Evolutionary conservation across 1,284 basidiomycete genomes (phyloP).

Genomic region (Puccinia horiana): DNA sequence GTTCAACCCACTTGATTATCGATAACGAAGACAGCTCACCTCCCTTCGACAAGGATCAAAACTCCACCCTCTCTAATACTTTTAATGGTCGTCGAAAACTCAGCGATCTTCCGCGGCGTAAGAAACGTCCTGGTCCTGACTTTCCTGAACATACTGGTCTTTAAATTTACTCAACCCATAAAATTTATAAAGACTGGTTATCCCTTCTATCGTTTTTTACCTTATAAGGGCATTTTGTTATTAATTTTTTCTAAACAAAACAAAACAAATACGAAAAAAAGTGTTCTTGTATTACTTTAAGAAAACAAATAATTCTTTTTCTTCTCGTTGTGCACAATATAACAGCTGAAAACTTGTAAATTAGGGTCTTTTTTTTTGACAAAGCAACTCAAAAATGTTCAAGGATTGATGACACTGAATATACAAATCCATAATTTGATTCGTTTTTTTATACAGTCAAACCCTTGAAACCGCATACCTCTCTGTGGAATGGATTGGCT

Average conservation of each 20-base stretch:
- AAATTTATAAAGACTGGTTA: neutral
- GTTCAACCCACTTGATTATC: neutral
- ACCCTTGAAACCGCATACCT: too few species aligned
- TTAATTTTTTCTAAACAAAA: neutral
- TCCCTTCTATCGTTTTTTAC: neutral
- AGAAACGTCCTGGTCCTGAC: conserved; percentile 1
- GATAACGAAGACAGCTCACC: neutral
- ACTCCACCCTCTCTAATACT: neutral
- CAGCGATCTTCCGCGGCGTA: neutral
- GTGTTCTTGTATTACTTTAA: too few species aligned
- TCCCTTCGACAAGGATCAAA: neutral
- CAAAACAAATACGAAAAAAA: too few species aligned
- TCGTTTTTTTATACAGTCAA: too few species aligned
- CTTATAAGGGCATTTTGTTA: neutral
- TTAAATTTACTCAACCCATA: neutral
- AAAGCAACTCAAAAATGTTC: too few species aligned
- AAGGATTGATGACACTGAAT: too few species aligned
- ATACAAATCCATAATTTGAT: too few species aligned
- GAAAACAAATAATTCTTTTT: too few species aligned
- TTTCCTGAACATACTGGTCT: conserved; percentile 22
- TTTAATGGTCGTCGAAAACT: neutral
- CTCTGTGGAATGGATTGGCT: too few species aligned
- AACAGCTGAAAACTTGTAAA: too few species aligned
- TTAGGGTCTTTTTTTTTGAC: too few species aligned
- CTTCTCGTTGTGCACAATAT: too few species aligned